These are phyloP conservation scores for Kwoniella sp. DNA, from an alignment of 768 basidiomycete genomes.

Conservation along the genomic window DNA sequence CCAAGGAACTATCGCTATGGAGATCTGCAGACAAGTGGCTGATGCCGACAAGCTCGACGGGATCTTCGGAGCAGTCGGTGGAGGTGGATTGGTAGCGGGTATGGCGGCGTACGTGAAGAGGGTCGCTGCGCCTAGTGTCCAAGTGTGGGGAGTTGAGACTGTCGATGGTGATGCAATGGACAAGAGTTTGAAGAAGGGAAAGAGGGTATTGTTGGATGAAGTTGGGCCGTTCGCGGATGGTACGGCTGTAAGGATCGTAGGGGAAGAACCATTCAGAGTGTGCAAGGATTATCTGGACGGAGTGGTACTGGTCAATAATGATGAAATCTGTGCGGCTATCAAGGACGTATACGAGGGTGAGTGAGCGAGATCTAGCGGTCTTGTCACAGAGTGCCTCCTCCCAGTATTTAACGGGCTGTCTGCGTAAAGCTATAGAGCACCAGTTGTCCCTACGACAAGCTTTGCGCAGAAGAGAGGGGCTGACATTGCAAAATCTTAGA, in stretches of 20 bases:
- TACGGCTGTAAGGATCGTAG: conserved; percentile 93
- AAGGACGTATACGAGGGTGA: conserved; percentile 97
- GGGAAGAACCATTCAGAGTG: conserved; percentile 90
- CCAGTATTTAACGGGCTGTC: too few relatives aligned
- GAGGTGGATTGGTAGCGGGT: conserved; percentile 90
- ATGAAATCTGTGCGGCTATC: conserved; percentile 97
- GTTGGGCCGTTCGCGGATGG: conserved; percentile 97
- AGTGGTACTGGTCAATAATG: conserved; percentile 82
- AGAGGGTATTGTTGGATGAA: conserved; percentile 79
- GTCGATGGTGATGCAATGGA: conserved; percentile 93
- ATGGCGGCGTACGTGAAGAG: conserved; percentile 89
- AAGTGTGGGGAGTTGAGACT: conserved; percentile 90
- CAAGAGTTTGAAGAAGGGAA: conserved; percentile 74
- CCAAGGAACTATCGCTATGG: conserved; percentile 92
- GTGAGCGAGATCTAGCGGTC: too few relatives aligned
- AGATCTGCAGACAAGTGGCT: conserved; percentile 85
- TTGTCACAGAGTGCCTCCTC: too few relatives aligned
- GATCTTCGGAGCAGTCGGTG: conserved; percentile 89
- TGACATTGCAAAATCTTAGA: too few relatives aligned
- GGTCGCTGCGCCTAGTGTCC: conserved; percentile 78
- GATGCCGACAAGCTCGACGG: conserved; percentile 72
- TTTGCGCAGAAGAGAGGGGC: too few relatives aligned
- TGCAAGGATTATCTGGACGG: conserved; percentile 82
- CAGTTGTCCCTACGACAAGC: too few relatives aligned
- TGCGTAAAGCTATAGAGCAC: too few relatives aligned